Conservation (phyloP, 1,284 basidiomycete species). For the Ganoderma resinaceum region DNA sequence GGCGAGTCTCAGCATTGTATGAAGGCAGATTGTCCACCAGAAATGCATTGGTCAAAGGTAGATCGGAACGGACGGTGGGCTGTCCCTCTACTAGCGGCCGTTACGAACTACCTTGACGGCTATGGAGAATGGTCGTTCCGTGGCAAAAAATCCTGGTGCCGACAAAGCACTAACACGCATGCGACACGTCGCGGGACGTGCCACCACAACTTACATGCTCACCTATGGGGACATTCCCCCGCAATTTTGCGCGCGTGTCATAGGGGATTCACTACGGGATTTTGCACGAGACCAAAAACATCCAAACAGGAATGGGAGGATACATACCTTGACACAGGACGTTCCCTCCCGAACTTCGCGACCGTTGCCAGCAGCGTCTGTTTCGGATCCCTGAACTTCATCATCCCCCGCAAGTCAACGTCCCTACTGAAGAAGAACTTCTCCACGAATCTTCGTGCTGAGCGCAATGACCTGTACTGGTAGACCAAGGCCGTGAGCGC, state of each 20-base stretch:
- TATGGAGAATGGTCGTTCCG: too few relatives aligned
- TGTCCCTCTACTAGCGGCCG: too few relatives aligned
- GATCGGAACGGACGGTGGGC: too few relatives aligned
- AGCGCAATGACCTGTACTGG: slow-evolving; percentile 78
- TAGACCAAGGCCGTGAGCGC: slow-evolving; percentile 81
- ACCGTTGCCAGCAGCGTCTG: slow-evolving; percentile 82
- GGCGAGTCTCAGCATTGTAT: too few relatives aligned
- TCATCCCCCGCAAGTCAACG: slow-evolving; percentile 81
- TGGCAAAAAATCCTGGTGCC: too few relatives aligned
- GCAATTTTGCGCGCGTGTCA: neutral
- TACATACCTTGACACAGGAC: slow-evolving; percentile 73
- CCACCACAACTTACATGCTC: neutral
- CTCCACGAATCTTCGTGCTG: slow-evolving; percentile 85
- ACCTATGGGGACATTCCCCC: neutral
- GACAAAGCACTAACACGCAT: too few relatives aligned
- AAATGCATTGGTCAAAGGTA: too few relatives aligned
- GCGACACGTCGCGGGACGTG: neutral
- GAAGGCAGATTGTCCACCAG: too few relatives aligned
- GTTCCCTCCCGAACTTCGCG: slow-evolving; percentile 76
- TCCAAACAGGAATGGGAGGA: neutral
- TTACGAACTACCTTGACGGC: too few relatives aligned
- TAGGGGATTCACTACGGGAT: neutral
- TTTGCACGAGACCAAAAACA: neutral
- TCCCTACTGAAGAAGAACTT: slow-evolving; percentile 86
- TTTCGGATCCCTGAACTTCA: slow-evolving; percentile 92